Percentiles rank a stretch among this genome's conserved stretches.
Evolutionary conservation across 768 basidiomycete genomes (phyloP).

Genomic region (Leccinum truebloodii): DNA sequence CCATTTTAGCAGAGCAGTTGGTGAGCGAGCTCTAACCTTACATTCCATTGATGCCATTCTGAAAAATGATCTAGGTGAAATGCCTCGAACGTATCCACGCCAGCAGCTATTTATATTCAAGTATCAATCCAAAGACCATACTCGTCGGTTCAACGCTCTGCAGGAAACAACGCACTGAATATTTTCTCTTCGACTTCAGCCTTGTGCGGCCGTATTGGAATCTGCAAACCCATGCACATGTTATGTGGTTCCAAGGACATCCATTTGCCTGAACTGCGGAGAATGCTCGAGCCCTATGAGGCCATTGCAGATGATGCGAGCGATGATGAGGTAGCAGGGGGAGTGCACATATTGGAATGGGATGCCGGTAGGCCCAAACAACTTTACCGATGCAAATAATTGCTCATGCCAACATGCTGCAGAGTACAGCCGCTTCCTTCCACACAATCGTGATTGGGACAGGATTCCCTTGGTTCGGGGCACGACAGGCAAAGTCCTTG

Average conservation of each 20-base stretch:
- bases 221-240: background rate
- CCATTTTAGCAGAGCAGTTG: too few species aligned
- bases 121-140: too few species aligned
- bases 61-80: too few species aligned
- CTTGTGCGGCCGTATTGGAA: too few species aligned
- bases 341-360: background rate
- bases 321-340: background rate
- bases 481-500: background rate
- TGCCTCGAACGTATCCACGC: too few species aligned
- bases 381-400: background rate
- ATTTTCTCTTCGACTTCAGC: too few species aligned
- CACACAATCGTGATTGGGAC: background rate
- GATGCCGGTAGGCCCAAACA: background rate
- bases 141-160: too few species aligned
- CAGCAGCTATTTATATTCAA: too few species aligned
- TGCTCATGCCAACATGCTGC: background rate
- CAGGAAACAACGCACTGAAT: too few species aligned
- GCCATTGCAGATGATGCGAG: background rate
- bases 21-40: too few species aligned
- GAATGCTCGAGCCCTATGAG: background rate
- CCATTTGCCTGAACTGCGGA: background rate
- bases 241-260: background rate
- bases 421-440: background rate
- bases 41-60: too few species aligned
- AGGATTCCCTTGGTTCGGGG: background rate